phyloP scores from a whole-genome alignment of 2,329 filamentous ascomycete genomes.

The Pseudogymnoascus sp. region DNA sequence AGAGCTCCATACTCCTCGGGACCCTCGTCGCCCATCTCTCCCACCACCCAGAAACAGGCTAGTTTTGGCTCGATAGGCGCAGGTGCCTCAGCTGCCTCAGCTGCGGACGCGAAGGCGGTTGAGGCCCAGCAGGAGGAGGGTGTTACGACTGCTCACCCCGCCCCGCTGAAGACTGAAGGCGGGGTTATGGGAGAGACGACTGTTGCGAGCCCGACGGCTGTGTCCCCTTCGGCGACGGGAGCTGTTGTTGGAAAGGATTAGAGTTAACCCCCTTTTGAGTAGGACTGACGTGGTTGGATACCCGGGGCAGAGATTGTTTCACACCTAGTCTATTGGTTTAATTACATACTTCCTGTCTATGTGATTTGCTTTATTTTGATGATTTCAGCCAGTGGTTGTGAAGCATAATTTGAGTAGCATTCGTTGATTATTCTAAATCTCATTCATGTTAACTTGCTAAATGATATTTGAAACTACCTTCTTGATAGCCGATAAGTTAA shows the following conservation, averaged over 20 bases:
- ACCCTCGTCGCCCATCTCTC: constrained; percentile 3
- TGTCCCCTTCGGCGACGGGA: constrained; percentile 12
- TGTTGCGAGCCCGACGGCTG: constrained; percentile 21
- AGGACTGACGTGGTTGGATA: neutral
- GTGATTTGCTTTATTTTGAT: neutral
- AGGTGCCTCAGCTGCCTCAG: neutral
- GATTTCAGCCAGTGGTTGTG: neutral
- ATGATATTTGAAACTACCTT: neutral
- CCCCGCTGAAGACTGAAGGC: constrained; percentile 18
- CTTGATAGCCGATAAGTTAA: neutral
- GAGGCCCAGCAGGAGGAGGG: neutral
- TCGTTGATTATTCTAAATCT: neutral
- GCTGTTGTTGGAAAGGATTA: neutral
- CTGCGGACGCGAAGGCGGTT: neutral
- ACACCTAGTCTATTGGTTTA: neutral
- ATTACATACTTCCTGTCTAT: neutral
- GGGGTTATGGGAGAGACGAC: constrained; percentile 21
- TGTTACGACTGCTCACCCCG: constrained; percentile 8
- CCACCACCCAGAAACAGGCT: constrained; percentile 6
- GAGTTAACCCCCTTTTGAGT: neutral
- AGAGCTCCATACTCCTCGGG: neutral
- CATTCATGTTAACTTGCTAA: neutral
- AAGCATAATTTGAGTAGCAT: neutral
- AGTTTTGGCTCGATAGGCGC: neutral
- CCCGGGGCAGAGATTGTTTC: neutral